Conservation (phyloP, 495 filamentous ascomycete species). For the Astrocystis sublimbata region DNA sequence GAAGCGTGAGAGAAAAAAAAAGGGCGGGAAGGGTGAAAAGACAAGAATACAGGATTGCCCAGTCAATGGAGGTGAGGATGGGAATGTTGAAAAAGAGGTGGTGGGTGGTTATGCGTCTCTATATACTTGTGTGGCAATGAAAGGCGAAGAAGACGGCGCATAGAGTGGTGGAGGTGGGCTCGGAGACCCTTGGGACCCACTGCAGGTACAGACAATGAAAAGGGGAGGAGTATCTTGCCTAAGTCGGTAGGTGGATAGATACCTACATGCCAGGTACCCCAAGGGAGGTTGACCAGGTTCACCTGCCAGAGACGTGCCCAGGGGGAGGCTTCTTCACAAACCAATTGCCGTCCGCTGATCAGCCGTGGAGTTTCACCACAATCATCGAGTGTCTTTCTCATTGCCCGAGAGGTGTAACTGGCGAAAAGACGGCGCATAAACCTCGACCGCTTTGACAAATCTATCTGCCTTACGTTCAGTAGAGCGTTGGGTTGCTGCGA, state of each 20-base stretch:
- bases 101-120: slow-evolving; percentile 10
- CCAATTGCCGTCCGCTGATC: not conserved
- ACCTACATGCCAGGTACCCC: not conserved
- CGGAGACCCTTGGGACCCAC: not conserved
- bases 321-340: slow-evolving; percentile 1
- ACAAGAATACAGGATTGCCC: not conserved
- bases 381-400: not conserved
- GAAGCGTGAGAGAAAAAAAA: slow-evolving; percentile 24
- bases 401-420: not conserved
- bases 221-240: not conserved
- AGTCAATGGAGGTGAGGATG: slow-evolving; percentile 26
- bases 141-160: not conserved
- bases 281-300: too few relatives aligned
- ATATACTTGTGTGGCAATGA: slow-evolving; percentile 7
- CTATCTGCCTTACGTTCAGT: not conserved
- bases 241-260: not conserved
- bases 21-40: slow-evolving; percentile 15
- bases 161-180: not conserved
- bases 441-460: not conserved
- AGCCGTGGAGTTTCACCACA: not conserved
- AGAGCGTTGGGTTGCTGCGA: not conserved
- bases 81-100: slow-evolving; percentile 17
- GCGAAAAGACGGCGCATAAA: not conserved
- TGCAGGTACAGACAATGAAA: not conserved
- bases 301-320: too few relatives aligned